Conservation (phyloP, 345 rosid species). For the Rhizophora apiculata region DNA sequence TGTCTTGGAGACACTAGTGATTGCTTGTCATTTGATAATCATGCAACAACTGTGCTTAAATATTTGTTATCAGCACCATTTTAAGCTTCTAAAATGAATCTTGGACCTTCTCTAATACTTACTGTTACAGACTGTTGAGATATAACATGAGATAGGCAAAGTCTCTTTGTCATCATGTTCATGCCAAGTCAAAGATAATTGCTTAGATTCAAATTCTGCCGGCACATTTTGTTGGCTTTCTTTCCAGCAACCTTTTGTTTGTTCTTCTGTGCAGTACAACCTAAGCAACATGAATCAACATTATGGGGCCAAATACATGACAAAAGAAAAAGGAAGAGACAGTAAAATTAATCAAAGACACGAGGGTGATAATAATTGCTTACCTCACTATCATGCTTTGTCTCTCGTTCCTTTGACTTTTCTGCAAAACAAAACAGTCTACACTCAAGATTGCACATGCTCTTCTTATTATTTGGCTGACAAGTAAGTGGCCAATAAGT, state of each 20-base stretch:
- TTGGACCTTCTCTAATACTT: constrained; percentile 21
- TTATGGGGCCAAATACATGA: not conserved
- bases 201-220: constrained; percentile 10
- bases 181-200: constrained; percentile 16
- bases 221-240: constrained; percentile 14
- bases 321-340: not conserved
- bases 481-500: not conserved
- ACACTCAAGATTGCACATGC: not conserved
- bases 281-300: not conserved
- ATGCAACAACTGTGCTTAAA: constrained; percentile 16
- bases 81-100: constrained; percentile 23
- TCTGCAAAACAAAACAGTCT: constrained; percentile 23
- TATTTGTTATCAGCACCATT: constrained; percentile 19
- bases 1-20: constrained; percentile 24
- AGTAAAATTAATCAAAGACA: not conserved
- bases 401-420: constrained; percentile 21
- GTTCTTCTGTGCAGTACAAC: constrained; percentile 12
- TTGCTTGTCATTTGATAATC: constrained; percentile 15
- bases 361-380: constrained; percentile 11
- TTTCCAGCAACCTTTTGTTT: constrained; percentile 13
- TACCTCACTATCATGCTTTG: constrained; percentile 29
- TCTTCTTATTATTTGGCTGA: not conserved
- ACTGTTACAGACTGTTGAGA: not conserved
- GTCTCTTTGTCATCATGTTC: constrained; percentile 9
- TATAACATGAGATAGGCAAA: not conserved